phyloP scores from a whole-genome alignment of 257 asterid species.

The Solanum chiquidenum region DNA sequence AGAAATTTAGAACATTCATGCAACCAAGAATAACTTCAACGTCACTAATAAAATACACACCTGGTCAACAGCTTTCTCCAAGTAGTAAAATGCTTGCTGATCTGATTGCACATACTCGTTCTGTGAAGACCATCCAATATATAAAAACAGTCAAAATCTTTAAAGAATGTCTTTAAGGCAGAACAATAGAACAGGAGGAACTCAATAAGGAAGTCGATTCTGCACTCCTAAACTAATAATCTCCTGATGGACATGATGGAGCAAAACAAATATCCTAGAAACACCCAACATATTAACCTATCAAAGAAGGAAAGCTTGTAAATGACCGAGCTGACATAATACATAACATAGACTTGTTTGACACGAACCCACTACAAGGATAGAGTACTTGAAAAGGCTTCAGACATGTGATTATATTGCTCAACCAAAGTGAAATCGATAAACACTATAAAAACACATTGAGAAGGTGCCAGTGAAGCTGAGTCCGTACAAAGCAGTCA shows the following conservation, averaged over 20 bases:
- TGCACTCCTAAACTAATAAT: neutral
- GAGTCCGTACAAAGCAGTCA: neutral
- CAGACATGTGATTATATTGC: neutral
- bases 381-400: neutral
- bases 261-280: neutral
- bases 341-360: neutral
- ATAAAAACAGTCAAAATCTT: neutral
- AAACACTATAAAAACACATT: neutral
- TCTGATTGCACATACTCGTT: conserved; percentile 72
- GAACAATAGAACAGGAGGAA: neutral
- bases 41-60: conserved; percentile 21
- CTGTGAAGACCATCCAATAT: conserved; percentile 26
- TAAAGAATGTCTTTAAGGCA: neutral
- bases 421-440: neutral
- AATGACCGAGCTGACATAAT: neutral
- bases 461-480: neutral
- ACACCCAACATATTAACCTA: neutral
- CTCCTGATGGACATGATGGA: neutral
- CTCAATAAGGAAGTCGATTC: neutral
- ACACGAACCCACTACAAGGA: neutral
- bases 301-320: neutral
- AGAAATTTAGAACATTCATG: neutral
- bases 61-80: conserved; percentile 91
- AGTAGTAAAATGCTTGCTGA: conserved; percentile 77
- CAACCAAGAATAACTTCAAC: neutral